Base-by-base conservation (phyloP, 192 early-diverging fungal genomes). In the Chytriomyces confervae region DNA sequence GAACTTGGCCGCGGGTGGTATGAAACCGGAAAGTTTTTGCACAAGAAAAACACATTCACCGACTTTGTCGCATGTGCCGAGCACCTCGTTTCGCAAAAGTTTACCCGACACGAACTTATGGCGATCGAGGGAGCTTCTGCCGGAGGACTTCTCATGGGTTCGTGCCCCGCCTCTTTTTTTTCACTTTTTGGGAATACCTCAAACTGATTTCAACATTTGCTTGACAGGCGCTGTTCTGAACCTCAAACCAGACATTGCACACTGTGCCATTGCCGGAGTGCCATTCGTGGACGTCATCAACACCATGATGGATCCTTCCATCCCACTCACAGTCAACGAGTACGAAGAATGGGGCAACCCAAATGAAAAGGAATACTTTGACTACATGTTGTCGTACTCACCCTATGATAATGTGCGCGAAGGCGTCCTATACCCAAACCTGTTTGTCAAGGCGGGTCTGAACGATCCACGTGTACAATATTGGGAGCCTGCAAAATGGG, bases 401-500 rank as follows among this genome's bases (percentile, higher is more conserved):
- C 87, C 87, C 4, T 88, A 88, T 75, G 83, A 86, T 18, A 88
- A 86, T 66, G 24, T 88, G n/a, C 60, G 74, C 29, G 44, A 46
- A 46, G 79, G 57, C 62, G 48, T 50, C 0, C 20, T 82, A 77
- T 79, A 79, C 62, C 86, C 86, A 20, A 66, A 88, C 66, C 13
- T 88, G 44, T 76, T 88, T n/a, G 79, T 85, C 61, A 82, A 85
- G 72, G 95, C 91, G 49, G 97, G 95, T 5, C 85, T 95, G 64
- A 91, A 91, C 63, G 97, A 98, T 80, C 94, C 93, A 61, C 87
- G 97, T 2, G 96, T 98, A 3, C 83, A 86, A 36, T 93, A 91
- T 66, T 95, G 93, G 86, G 95, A 98, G 72, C 93, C 95, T 0
- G 83, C 92, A 18, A 98, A 98, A 77, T 97, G 91, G 87, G 91